Percentiles rank a stretch among this genome's conserved stretches.
Evolutionary conservation across 2,329 filamentous ascomycete species (phyloP).

Genomic region (Apiospora sp.): DNA sequence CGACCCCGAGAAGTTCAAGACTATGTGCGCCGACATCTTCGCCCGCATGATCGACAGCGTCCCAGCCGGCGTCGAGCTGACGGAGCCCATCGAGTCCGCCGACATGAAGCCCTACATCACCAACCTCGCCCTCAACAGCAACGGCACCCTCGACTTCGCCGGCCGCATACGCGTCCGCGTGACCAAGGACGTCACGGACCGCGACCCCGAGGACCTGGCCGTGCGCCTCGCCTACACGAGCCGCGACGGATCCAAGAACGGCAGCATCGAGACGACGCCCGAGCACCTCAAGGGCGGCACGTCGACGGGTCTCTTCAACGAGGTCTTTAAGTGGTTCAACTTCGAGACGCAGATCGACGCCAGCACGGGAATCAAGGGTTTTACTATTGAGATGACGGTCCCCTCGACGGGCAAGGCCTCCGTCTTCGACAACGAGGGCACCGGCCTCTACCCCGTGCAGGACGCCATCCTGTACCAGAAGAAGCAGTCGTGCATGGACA

Average conservation of each 20-base stretch:
- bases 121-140: slow-evolving; percentile 37
- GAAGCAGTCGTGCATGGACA: slow-evolving; percentile 37
- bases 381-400: slow-evolving; percentile 40
- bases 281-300: slow-evolving; percentile 33
- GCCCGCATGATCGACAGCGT: slow-evolving; percentile 48
- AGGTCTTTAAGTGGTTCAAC: slow-evolving; percentile 42
- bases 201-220: slow-evolving; percentile 35
- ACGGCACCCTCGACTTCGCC: slow-evolving; percentile 29
- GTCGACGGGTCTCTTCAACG: slow-evolving; percentile 35
- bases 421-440: slow-evolving; percentile 37
- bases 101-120: slow-evolving; percentile 45
- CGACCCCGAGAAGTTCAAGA: slow-evolving; percentile 47
- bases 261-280: slow-evolving; percentile 26
- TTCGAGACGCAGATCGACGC: slow-evolving; percentile 38
- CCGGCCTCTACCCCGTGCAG: slow-evolving; percentile 40
- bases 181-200: slow-evolving; percentile 22
- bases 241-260: slow-evolving; percentile 29
- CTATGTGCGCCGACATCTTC: slow-evolving; percentile 42
- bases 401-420: slow-evolving; percentile 36
- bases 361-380: slow-evolving; percentile 41
- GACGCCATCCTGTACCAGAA: slow-evolving; percentile 40
- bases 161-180: slow-evolving; percentile 24
- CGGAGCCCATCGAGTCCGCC: slow-evolving; percentile 39
- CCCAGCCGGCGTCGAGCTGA: slow-evolving; percentile 39
- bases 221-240: slow-evolving; percentile 35